Base-by-base conservation (phyloP, 2,329 filamentous ascomycete genomes). In the Aspergillus cejpii region DNA sequence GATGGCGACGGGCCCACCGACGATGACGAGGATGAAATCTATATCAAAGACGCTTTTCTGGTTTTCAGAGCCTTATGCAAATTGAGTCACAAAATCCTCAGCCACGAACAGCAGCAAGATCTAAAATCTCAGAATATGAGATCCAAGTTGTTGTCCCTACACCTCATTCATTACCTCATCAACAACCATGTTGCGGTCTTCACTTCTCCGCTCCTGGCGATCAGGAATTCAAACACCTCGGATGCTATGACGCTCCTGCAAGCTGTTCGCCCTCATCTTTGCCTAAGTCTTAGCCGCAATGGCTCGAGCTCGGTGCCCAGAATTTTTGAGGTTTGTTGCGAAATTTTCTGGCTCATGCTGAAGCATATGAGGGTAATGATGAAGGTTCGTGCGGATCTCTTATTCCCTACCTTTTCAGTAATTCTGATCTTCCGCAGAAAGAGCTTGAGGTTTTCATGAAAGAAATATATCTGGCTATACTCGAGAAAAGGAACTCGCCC, bases 41-140 rank as follows among this genome's bases (percentile, higher is more conserved):
- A 94, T 63, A 89, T 97, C 57, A 87, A 92, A 56, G 92, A 98
- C 69, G 90, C 92, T 7, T 98, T 97, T 66, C 79, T 98, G 17
- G 89, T 98, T 37, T 97, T 98, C 71, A 81, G 92, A 24, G 95
- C 92, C 2, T 92, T 98, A 72, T 98, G 94, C 75, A 95, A 96
- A 68, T 74, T 98, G 37, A 96, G 91, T 47, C 96, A 91, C 51
- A 98, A 98, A 65, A 74, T 89, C 31, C 74, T 98, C 20, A 81
- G 87, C 6, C 82, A 89, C 2, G 92, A 98, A 50, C 90, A 97
- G 65, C 81, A 95, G 15, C 89, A 91, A 59, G 92, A 98, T 60
- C 72, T 95, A 41, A 89, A 88, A 44, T 91, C 90, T 14, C 90
- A 96, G 61, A 87, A 91, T 28, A 98, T 98, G 91, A 84, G 92